Percentiles rank a stretch among this genome's conserved stretches.
phyloP scores from a whole-genome alignment of 2,329 filamentous ascomycete genomes.

The Claviceps sp. region DNA sequence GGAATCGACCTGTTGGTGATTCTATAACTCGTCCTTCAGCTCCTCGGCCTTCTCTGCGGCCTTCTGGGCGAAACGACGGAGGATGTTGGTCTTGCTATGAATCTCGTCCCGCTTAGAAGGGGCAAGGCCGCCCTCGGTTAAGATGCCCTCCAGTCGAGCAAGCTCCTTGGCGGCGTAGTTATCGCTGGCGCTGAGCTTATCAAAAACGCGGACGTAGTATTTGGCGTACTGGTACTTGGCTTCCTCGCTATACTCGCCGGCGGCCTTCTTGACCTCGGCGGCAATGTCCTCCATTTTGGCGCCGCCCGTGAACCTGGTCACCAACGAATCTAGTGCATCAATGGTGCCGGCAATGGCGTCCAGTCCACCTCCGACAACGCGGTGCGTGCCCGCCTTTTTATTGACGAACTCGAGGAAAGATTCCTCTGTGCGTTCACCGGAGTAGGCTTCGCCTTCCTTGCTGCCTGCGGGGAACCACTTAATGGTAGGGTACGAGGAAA shows the following conservation, averaged over 20 bases:
- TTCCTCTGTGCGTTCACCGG: constrained; percentile 61
- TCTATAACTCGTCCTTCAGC: constrained; percentile 39
- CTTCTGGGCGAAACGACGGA: constrained; percentile 60
- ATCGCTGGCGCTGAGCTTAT: constrained; percentile 68
- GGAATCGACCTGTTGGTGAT: constrained; percentile 2
- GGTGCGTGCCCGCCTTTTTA: constrained; percentile 77
- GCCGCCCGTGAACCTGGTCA: constrained; percentile 58
- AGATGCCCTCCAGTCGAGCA: constrained; percentile 61
- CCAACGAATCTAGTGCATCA: constrained; percentile 60
- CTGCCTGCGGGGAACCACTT: constrained; percentile 90
- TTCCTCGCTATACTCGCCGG: constrained; percentile 48
- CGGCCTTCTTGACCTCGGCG: constrained; percentile 59
- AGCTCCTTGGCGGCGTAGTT: constrained; percentile 79
- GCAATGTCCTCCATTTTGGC: constrained; percentile 48
- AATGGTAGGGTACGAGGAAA: constrained; percentile 88
- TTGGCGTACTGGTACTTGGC: constrained; percentile 65
- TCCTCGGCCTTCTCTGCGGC: constrained; percentile 33
- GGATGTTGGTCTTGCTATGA: constrained; percentile 73
- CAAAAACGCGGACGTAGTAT: constrained; percentile 87
- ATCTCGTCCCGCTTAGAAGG: constrained; percentile 83
- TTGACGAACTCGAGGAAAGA: constrained; percentile 76
- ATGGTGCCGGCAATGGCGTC: constrained; percentile 72
- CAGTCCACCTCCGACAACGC: constrained; percentile 66
- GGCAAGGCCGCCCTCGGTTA: constrained; percentile 76
- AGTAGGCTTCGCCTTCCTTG: constrained; percentile 57